Base-by-base conservation (phyloP, 805 yeast genomes). In the Spencermartinsiella europaea region DNA sequence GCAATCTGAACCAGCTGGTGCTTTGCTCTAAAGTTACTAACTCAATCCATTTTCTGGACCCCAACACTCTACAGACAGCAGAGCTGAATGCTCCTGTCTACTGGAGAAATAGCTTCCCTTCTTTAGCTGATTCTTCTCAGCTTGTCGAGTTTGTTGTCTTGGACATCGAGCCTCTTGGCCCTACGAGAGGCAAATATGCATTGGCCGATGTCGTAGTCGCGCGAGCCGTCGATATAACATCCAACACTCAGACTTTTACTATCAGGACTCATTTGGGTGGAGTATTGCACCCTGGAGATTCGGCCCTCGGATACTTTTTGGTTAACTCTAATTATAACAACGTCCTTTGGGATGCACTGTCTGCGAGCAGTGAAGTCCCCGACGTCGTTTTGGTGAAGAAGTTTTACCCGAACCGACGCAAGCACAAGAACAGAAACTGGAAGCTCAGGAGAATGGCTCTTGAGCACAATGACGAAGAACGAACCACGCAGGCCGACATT, bases 401-500 rank as follows among this genome's bases (percentile, higher is more conserved):
- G 64, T 78, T 78, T 67, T 90, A 87, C 72, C 74, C 81, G 44
- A 79, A 93, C 74, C 82, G 83, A 68, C 76, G 77, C 69, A 83
- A 80, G 72, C 67, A 77, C 54, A 83, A 81, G 77, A 77, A 81
- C 74, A 82, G 95, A 75, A 74, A 74, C 68, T 90, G 96, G 96
- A 90, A 86, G 72, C 80, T 90, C 71, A 87, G 85, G 83, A 84
- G 97, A 77, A 88, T 90, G 96, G 97, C 97, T 38, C 82, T 74
- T 60, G 97, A 90, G 69, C 95, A 88, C 68, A 62, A 64, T 35
- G 77, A 74, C 25, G 85, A 79, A 31, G 91, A 42, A 8, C 40
- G 42, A 31, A 39, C 42, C 22, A 38, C 56, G 31, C 84, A 79
- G 72, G 93, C 85, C 67, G 96, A 89, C 53, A 81, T 80, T 59